Evolutionary conservation across 768 basidiomycete genomes (phyloP), one percentile per base, ranked within the genome.

Genomic region (Gloeophyllum trabeum): DNA sequence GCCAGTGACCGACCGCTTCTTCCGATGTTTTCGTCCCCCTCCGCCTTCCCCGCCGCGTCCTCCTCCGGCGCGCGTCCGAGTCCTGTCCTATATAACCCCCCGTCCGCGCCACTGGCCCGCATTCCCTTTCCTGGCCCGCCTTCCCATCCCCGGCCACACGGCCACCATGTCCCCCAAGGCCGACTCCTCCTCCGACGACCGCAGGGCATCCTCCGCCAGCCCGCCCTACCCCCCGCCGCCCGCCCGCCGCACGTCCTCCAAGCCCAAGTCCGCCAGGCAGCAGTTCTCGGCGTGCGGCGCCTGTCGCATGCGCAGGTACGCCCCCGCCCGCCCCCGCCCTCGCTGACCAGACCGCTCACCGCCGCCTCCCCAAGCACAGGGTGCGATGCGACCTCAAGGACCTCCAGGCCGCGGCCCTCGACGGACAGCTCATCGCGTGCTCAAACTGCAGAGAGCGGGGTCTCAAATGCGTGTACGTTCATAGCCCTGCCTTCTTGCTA

Each of bases 321-420:
- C 49, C 18, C 43, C 39, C 37, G 39, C 43, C 18, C 10, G 22
- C 1, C 35, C 26, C 12, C 1, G 41, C 45, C 26, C 44, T 44
- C 30, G 40, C 45, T 39, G 21, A 20, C 47, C 35, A 21, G 36
- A 25, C 38, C 36, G 32, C n/a, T 41, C 14, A 14, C 14, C 10
- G 35, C 18, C 23, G 39, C 37, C 38, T 18, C 32, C 40, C 30
- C 34, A 18, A 14, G 6, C 28, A 5, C 53, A 91, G 88, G 57
- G 92, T 96, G 18, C 86, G 88, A 42, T 96, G 91, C 56, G 91
- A 94, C 67, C 74, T 94, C 43, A 93, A 94, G 58, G 88, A 93
- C 60, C 67, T 81, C 34, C 71, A 76, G 30, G 61, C 71, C 36
- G 57, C 67, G n/a, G 56, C 68, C 6, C 60, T 50, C 66, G 73